Conservation (phyloP, 257 asterid species). For the Oldenlandia corymbosa region DNA sequence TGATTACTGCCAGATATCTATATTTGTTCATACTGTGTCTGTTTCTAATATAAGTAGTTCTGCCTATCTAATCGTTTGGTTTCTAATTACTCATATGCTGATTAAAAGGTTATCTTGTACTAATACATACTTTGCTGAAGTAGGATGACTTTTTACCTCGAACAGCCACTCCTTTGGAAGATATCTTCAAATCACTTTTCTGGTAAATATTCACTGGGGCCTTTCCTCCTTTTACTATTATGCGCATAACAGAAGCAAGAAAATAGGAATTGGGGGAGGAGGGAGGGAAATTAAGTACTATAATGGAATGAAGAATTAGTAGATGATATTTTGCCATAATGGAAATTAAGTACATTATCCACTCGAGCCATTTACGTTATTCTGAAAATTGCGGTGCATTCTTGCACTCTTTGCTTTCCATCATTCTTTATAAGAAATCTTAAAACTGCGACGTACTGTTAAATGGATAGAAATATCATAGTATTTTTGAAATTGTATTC, state of each 20-base stretch:
- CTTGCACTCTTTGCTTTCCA: background rate
- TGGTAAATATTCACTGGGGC: conserved; percentile 37
- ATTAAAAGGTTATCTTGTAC: background rate
- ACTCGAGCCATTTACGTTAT: background rate
- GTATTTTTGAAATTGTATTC: conserved; percentile 5
- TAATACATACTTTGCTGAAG: conserved; percentile 17
- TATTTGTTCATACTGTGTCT: background rate
- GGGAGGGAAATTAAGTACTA: too few species aligned
- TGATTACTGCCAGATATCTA: background rate
- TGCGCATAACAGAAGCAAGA: background rate
- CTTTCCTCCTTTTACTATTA: conserved; percentile 8
- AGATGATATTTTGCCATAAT: too few species aligned
- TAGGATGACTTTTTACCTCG: conserved; percentile 94
- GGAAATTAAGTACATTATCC: too few species aligned
- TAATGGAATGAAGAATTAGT: too few species aligned
- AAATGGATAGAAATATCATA: background rate
- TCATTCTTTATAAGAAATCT: background rate
- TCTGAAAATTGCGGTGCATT: background rate
- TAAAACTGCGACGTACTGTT: background rate
- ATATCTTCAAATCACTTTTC: conserved; percentile 80
- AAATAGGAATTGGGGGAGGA: too few species aligned
- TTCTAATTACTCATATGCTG: background rate
- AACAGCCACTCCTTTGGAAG: conserved; percentile 92
- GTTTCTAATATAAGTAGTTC: background rate
- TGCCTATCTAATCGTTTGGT: background rate